Evolutionary conservation across 2,329 filamentous ascomycete species (phyloP).

Genomic region (Aspergillus awamori): DNA sequence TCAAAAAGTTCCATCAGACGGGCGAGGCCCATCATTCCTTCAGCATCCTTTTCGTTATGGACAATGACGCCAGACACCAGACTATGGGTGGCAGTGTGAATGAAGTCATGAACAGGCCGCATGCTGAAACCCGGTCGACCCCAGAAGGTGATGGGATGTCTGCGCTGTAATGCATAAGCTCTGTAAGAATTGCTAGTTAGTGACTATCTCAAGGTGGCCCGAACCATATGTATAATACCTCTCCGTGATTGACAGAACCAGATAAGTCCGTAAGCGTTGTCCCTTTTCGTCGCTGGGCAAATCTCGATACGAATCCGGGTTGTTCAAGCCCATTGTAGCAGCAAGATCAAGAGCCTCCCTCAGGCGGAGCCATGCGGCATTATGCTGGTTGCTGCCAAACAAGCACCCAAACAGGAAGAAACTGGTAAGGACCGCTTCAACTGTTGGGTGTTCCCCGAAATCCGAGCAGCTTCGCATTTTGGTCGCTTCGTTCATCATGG

Average conservation of each 20-base stretch:
- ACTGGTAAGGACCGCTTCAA: conserved; percentile 61
- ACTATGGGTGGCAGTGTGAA: conserved; percentile 39
- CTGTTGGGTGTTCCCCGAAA: conserved; percentile 45
- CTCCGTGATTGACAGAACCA: conserved; percentile 42
- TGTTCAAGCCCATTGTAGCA: conserved; percentile 44
- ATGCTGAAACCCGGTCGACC: conserved; percentile 45
- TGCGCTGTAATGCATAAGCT: conserved; percentile 48
- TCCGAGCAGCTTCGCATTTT: conserved; percentile 49
- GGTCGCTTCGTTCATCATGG: conserved; percentile 48
- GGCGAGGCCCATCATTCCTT: conserved; percentile 48
- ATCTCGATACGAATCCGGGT: conserved; percentile 43
- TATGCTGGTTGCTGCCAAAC: conserved; percentile 71
- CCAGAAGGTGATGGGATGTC: conserved; percentile 47
- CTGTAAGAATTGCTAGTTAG: conserved; percentile 24
- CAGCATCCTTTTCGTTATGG: conserved; percentile 48
- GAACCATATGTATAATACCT: conserved; percentile 24
- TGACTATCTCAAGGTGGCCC: background rate
- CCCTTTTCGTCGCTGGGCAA: conserved; percentile 42
- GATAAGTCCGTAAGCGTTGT: conserved; percentile 41
- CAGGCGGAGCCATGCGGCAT: conserved; percentile 76
- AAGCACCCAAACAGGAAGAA: conserved; percentile 76
- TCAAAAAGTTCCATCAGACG: conserved; percentile 50
- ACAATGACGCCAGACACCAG: conserved; percentile 45
- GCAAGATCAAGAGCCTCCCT: conserved; percentile 64
- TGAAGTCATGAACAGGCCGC: conserved; percentile 45